A percentile compares a stretch with the other conserved stretches of the same genome.
These are phyloP conservation scores for Epichloe uncinata DNA, from an alignment of 2,329 filamentous ascomycete species.

Conservation along the genomic window DNA sequence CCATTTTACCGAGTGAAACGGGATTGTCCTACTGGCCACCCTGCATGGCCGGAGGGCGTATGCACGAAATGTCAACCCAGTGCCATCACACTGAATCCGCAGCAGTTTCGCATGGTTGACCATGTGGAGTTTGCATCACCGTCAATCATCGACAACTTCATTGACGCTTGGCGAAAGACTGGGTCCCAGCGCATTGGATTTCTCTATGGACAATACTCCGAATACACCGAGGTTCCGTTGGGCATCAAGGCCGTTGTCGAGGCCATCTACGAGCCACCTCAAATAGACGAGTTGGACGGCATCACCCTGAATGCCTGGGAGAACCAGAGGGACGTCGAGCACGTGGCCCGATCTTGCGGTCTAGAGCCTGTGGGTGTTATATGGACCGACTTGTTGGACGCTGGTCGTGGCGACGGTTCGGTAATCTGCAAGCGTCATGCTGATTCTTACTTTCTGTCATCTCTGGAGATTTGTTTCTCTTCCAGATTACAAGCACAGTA, in stretches of 20 bases:
- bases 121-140: conserved; percentile 92
- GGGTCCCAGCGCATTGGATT: conserved; percentile 78
- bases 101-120: conserved; percentile 92
- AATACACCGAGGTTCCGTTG: conserved; percentile 84
- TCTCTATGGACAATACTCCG: conserved; percentile 78
- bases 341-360: conserved; percentile 69
- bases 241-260: conserved; percentile 93
- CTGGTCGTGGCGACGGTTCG: conserved; percentile 66
- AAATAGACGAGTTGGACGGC: conserved; percentile 78
- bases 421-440: conserved; percentile 92
- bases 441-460: conserved; percentile 89
- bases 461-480: conserved; percentile 81
- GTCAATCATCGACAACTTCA: conserved; percentile 72
- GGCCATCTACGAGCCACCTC: conserved; percentile 92
- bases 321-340: conserved; percentile 68
- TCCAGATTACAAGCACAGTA: conserved; percentile 77
- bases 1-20: conserved; percentile 82
- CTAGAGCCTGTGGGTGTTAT: conserved; percentile 84
- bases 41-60: conserved; percentile 88
- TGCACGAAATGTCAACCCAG: conserved; percentile 98
- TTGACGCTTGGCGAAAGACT: conserved; percentile 83
- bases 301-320: conserved; percentile 76
- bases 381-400: conserved; percentile 82
- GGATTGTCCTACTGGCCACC: conserved; percentile 86
- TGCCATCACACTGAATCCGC: conserved; percentile 87